Conservation (phyloP, 176 grass and related monocot genomes). For the Elymus sibiricus region DNA sequence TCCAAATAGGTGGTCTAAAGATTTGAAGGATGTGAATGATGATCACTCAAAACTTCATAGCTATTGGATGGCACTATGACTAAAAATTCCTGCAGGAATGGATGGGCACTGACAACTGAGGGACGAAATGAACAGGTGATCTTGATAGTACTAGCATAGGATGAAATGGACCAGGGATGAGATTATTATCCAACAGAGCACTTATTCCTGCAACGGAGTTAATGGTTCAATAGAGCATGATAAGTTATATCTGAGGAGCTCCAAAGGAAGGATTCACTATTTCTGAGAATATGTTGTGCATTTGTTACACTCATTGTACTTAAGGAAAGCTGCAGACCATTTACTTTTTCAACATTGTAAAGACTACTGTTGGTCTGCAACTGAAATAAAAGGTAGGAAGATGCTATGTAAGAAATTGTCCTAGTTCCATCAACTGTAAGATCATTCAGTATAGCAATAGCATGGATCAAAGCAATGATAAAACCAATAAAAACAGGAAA, state of each 20-base stretch:
- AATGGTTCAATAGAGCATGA: neutral
- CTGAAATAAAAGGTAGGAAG: conserved; percentile 3
- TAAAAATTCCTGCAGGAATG: neutral
- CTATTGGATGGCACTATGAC: neutral
- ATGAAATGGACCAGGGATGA: neutral
- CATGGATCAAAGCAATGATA: neutral
- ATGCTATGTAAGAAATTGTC: neutral
- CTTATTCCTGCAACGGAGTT: neutral
- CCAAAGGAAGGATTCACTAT: neutral
- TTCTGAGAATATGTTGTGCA: neutral
- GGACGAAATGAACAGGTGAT: neutral
- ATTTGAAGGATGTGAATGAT: neutral
- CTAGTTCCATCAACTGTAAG: neutral
- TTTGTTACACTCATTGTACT: neutral
- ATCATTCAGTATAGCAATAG: neutral
- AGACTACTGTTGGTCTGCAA: neutral
- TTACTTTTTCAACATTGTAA: neutral
- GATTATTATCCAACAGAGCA: neutral
- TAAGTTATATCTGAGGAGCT: neutral
- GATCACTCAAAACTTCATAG: neutral
- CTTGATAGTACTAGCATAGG: neutral
- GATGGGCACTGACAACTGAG: neutral
- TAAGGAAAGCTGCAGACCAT: neutral
- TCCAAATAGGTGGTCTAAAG: neutral
- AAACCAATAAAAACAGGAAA: neutral